Evolutionary conservation across 768 basidiomycete species (phyloP).

Genomic region (Psilocybe tampanensis): DNA sequence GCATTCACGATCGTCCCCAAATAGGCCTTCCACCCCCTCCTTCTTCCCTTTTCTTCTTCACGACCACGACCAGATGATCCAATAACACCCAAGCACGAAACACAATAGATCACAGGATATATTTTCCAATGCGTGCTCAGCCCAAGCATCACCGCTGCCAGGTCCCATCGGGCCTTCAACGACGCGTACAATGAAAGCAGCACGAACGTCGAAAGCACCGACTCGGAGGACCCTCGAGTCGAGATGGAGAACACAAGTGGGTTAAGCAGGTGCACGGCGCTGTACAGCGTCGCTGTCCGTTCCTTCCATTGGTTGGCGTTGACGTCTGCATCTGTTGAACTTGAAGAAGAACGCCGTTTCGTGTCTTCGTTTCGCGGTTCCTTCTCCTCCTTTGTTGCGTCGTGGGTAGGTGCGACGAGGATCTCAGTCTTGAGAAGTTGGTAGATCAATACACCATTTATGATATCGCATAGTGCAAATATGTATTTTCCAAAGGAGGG

Average conservation of each 20-base stretch:
- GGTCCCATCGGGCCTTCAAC: slow-evolving; percentile 58
- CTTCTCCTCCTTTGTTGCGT: neutral
- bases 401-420: slow-evolving; percentile 23
- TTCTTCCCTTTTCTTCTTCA: neutral
- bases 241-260: slow-evolving; percentile 96
- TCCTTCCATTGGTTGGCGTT: slow-evolving; percentile 4
- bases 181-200: slow-evolving; percentile 67
- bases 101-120: slow-evolving; percentile 90
- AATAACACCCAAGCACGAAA: slow-evolving; percentile 69
- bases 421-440: slow-evolving; percentile 54
- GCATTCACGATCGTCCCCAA: slow-evolving; percentile 40
- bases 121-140: slow-evolving; percentile 96
- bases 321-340: no score
- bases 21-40: slow-evolving; percentile 27
- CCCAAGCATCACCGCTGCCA: slow-evolving; percentile 75
- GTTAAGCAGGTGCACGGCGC: slow-evolving; percentile 82
- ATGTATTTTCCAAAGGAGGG: slow-evolving; percentile 90
- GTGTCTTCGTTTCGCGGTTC: slow-evolving; percentile 4
- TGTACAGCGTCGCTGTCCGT: slow-evolving; percentile 55
- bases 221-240: slow-evolving; percentile 95
- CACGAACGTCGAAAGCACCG: slow-evolving; percentile 80
- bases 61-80: slow-evolving; percentile 17
- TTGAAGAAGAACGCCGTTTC: slow-evolving; percentile 2
- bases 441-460: slow-evolving; percentile 77
- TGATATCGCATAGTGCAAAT: slow-evolving; percentile 82